Percentiles rank a stretch among this genome's conserved stretches.
phyloP scores from a whole-genome alignment of 495 filamentous ascomycete genomes.

The Pyrenula aspistea region DNA sequence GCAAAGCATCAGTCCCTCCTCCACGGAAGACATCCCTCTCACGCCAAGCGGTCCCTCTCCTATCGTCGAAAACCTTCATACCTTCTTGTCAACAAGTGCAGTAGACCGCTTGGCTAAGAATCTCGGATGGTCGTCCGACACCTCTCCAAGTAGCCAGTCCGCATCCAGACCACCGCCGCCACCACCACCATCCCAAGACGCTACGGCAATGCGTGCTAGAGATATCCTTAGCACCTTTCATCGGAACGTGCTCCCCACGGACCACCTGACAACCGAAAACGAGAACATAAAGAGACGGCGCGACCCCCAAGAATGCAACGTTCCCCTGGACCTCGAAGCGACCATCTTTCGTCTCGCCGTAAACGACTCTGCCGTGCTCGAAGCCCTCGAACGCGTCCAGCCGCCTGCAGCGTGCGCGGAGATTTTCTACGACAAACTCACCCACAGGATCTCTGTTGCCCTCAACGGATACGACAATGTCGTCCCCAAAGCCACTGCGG shows the following conservation, averaged over 20 bases:
- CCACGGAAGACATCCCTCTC: slow-evolving; percentile 16
- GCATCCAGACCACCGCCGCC: slow-evolving; percentile 14
- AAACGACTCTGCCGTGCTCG: slow-evolving; percentile 31
- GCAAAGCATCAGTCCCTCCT: slow-evolving; percentile 17
- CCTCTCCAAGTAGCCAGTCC: slow-evolving; percentile 12
- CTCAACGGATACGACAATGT: not conserved
- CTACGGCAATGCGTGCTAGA: slow-evolving; percentile 25
- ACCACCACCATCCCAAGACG: slow-evolving; percentile 10
- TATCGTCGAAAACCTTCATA: slow-evolving; percentile 21
- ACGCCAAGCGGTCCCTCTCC: slow-evolving; percentile 22
- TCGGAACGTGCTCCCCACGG: slow-evolving; percentile 26
- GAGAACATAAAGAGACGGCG: slow-evolving; percentile 14
- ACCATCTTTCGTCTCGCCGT: slow-evolving; percentile 39
- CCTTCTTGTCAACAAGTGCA: slow-evolving; percentile 21
- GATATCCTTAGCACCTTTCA: slow-evolving; percentile 41
- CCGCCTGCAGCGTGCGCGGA: slow-evolving; percentile 31
- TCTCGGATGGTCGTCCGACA: slow-evolving; percentile 26
- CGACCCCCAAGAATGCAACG: slow-evolving; percentile 30
- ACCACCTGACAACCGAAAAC: slow-evolving; percentile 28
- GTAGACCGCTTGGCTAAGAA: slow-evolving; percentile 24
- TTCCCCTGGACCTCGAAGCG: slow-evolving; percentile 35
- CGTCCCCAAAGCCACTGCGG: not conserved
- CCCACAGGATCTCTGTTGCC: not conserved
- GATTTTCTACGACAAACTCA: slow-evolving; percentile 34
- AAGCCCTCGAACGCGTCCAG: slow-evolving; percentile 33